Percentiles rank a stretch among this genome's conserved stretches.
phyloP scores from a whole-genome alignment of 176 grass and related monocot species.

The Alloteropsis semialata region DNA sequence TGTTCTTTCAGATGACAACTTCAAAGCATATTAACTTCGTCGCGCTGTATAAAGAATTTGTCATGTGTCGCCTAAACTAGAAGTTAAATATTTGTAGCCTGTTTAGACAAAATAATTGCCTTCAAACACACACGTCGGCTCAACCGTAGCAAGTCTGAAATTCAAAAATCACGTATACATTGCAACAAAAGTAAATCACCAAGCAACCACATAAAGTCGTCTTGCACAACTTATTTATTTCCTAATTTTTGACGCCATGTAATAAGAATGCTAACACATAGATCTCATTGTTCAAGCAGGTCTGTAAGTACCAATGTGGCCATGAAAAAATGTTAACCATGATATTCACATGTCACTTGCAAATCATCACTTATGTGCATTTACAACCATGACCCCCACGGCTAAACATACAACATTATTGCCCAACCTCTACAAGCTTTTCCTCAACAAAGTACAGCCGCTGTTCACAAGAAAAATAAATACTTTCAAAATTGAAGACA shows the following conservation, averaged over 20 bases:
- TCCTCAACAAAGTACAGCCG: constrained; percentile 9
- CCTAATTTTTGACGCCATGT: too few species aligned
- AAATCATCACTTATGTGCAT: neutral
- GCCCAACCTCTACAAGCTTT: neutral
- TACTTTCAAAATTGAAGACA: neutral
- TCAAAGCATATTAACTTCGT: neutral
- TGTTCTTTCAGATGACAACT: neutral
- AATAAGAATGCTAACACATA: neutral
- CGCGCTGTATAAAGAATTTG: too few species aligned
- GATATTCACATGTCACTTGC: neutral
- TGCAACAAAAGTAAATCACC: too few species aligned
- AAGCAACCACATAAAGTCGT: too few species aligned
- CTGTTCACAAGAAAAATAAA: constrained; percentile 20
- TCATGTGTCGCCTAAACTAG: too few species aligned
- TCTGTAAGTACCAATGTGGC: neutral
- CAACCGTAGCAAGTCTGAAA: too few species aligned
- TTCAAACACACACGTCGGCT: too few species aligned
- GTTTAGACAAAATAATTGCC: too few species aligned
- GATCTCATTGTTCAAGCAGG: neutral
- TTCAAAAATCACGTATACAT: too few species aligned
- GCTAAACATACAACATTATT: constrained; percentile 4
- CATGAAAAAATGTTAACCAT: neutral
- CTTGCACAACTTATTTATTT: too few species aligned
- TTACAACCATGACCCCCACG: neutral
- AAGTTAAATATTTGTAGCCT: too few species aligned